These are phyloP conservation scores for Penicillium ochrochloron DNA, from an alignment of 495 filamentous ascomycete genomes.

Conservation along the genomic window DNA sequence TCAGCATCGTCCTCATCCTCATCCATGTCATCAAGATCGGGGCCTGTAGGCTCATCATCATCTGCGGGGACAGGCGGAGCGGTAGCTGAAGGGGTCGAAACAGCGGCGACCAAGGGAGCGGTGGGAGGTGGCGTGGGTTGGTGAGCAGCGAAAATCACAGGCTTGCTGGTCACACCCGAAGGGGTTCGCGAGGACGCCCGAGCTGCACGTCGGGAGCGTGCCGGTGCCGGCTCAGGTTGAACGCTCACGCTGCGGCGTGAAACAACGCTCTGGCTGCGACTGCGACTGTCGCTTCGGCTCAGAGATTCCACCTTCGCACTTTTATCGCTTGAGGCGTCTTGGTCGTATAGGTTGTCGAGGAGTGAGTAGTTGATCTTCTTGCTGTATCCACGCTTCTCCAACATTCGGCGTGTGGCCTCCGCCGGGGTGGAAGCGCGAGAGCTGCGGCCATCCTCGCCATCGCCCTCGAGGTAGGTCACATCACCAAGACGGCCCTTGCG, in stretches of 20 bases:
- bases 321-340: conserved; percentile 17
- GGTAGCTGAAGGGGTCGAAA: conserved; percentile 5
- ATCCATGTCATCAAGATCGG: conserved; percentile 37
- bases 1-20: conserved; percentile 39
- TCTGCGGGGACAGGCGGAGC: conserved; percentile 4
- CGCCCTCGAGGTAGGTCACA: conserved; percentile 52
- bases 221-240: conserved; percentile 30
- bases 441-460: conserved; percentile 44
- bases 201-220: conserved; percentile 28
- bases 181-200: conserved; percentile 23
- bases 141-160: conserved; percentile 14
- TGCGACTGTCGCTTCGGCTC: conserved; percentile 45
- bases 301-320: conserved; percentile 40
- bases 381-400: conserved; percentile 71
- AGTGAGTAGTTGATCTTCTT: conserved; percentile 85
- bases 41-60: conserved; percentile 23
- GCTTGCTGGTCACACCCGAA: conserved; percentile 6
- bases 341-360: conserved; percentile 54
- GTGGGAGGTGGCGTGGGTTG: conserved; percentile 27
- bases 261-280: conserved; percentile 44
- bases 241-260: conserved; percentile 47
- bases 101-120: conserved; percentile 10
- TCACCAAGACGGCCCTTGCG: conserved; percentile 55
- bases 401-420: conserved; percentile 75
- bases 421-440: conserved; percentile 57